A percentile compares a stretch with the other conserved stretches of the same genome.
Conservation (phyloP, 495 filamentous ascomycete species). For the Aspergillus leporis region DNA sequence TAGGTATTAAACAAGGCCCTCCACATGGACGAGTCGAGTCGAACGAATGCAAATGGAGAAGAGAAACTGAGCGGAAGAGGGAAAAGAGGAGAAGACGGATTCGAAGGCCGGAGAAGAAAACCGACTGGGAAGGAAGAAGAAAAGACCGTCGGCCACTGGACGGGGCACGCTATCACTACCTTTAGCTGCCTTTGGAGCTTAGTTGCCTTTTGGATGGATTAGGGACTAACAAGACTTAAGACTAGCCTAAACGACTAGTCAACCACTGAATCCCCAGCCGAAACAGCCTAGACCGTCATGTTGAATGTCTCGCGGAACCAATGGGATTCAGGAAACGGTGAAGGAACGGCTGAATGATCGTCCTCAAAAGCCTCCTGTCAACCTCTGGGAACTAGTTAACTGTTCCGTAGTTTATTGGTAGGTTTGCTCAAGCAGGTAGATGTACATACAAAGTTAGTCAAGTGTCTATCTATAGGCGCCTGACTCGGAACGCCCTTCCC, state of each 20-base stretch:
- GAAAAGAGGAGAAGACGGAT: slow-evolving; percentile 8
- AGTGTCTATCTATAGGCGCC: too few relatives aligned
- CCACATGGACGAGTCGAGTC: slow-evolving; percentile 1
- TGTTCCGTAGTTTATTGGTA: too few relatives aligned
- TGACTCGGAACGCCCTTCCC: background rate
- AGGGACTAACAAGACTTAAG: background rate
- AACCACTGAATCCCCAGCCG: slow-evolving; percentile 6
- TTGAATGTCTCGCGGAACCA: slow-evolving; percentile 8
- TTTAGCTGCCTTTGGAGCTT: background rate
- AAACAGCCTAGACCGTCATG: slow-evolving; percentile 17
- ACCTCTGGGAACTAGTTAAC: background rate
- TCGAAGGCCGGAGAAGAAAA: slow-evolving; percentile 5
- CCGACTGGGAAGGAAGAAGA: slow-evolving; percentile 17
- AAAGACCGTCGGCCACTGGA: slow-evolving; percentile 16
- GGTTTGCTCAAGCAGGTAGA: too few relatives aligned
- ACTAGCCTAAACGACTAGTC: background rate
- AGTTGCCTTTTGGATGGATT: background rate
- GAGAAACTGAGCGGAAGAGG: too few relatives aligned
- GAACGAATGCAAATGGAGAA: slow-evolving; percentile 2
- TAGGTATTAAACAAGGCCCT: background rate
- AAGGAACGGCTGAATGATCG: background rate
- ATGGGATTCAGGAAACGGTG: slow-evolving; percentile 10
- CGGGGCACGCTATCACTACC: slow-evolving; percentile 1
- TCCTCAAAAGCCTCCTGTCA: background rate
- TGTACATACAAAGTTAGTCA: too few relatives aligned